These are phyloP conservation scores for Globisporangium splendens DNA, from an alignment of 352 stramenopile species.

Conservation along the genomic window DNA sequence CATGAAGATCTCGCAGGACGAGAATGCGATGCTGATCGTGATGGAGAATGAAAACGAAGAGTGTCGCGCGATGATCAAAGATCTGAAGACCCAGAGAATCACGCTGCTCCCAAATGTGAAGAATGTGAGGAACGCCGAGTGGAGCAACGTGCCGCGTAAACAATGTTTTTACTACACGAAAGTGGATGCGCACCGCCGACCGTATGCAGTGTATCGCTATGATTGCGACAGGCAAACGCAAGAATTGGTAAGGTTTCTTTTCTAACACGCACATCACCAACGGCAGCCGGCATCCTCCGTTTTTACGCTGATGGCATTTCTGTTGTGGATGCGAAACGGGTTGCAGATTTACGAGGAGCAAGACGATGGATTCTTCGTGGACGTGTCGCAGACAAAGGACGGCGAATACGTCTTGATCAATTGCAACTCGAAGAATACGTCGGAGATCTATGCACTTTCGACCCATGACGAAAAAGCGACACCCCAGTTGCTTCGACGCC, in stretches of 20 bases:
- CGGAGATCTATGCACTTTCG: conserved; percentile 71
- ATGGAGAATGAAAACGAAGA: conserved; percentile 73
- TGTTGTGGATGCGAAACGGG: not conserved
- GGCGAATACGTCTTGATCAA: conserved; percentile 78
- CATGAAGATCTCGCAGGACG: conserved; percentile 80
- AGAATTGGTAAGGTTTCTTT: conserved; percentile 40
- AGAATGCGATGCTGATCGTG: conserved; percentile 52
- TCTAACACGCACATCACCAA: not conserved
- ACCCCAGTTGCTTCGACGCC: conserved; percentile 43
- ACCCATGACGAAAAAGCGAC: conserved; percentile 17
- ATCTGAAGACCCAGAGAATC: conserved; percentile 31
- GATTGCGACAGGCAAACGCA: conserved; percentile 38
- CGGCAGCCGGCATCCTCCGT: too few relatives aligned
- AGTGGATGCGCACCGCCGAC: conserved; percentile 57
- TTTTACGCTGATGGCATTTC: too few relatives aligned
- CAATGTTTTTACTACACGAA: conserved; percentile 77
- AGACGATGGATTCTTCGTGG: conserved; percentile 77
- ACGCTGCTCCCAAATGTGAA: conserved; percentile 28
- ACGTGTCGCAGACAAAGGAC: conserved; percentile 85
- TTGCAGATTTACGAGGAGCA: conserved; percentile 71
- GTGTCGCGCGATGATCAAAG: conserved; percentile 42
- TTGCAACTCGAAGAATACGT: conserved; percentile 85
- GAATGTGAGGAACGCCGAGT: conserved; percentile 73
- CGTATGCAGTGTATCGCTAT: conserved; percentile 63
- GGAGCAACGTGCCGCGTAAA: conserved; percentile 22